Percentiles rank a stretch among this genome's conserved stretches.
phyloP scores from a whole-genome alignment of 2,329 filamentous ascomycete species.

The Cercospora berteroae region DNA sequence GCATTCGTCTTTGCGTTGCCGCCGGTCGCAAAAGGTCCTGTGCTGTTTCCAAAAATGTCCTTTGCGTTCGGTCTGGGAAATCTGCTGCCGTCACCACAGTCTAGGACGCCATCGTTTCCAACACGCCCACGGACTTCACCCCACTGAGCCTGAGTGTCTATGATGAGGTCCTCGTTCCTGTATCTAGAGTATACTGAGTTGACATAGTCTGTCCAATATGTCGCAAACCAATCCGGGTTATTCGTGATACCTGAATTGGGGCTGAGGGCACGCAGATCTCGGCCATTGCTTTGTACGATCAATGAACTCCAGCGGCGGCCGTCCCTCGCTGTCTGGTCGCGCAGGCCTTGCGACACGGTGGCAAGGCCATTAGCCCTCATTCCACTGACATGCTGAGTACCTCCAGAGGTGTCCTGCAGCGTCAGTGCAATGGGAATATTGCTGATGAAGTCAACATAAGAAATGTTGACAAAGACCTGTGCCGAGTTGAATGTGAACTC shows the following conservation, averaged over 20 bases:
- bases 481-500: constrained; percentile 51
- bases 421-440: constrained; percentile 44
- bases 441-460: constrained; percentile 43
- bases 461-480: constrained; percentile 49
- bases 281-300: constrained; percentile 43
- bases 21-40: constrained; percentile 57
- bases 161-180: constrained; percentile 46
- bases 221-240: constrained; percentile 48
- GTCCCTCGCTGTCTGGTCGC: constrained; percentile 56
- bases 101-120: constrained; percentile 42
- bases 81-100: constrained; percentile 46
- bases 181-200: constrained; percentile 53
- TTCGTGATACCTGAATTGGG: constrained; percentile 49
- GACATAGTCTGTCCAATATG: constrained; percentile 55
- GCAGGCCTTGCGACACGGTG: constrained; percentile 54
- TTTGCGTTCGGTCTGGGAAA: constrained; percentile 58
- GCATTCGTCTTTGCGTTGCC: constrained; percentile 49
- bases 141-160: constrained; percentile 63
- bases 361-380: constrained; percentile 58
- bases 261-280: constrained; percentile 44
- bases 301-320: constrained; percentile 62
- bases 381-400: constrained; percentile 55
- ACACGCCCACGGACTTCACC: constrained; percentile 48
- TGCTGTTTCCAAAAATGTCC: constrained; percentile 67
- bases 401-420: constrained; percentile 39